phyloP scores from a whole-genome alignment of 2,329 filamentous ascomycete species.

The Mollisiaceae sp. region DNA sequence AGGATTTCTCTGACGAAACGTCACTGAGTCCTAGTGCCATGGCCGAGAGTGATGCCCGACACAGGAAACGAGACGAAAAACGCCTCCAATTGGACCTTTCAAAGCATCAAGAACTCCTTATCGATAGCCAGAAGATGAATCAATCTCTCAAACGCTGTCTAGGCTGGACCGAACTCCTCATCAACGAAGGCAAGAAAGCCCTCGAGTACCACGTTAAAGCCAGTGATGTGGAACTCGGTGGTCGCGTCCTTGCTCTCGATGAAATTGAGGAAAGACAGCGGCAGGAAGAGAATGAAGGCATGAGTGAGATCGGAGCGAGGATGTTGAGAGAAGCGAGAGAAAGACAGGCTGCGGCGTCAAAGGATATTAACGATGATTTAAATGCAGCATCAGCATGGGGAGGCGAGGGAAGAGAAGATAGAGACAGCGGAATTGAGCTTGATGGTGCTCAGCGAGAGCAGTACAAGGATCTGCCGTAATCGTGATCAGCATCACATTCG shows the following conservation, averaged over 20 bases:
- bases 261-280: constrained; percentile 56
- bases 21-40: constrained; percentile 48
- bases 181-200: constrained; percentile 86
- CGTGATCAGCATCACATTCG: constrained; percentile 13
- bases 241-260: constrained; percentile 75
- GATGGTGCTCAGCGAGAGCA: constrained; percentile 30
- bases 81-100: constrained; percentile 83
- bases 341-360: constrained; percentile 22
- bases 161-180: constrained; percentile 87
- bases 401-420: constrained; percentile 35
- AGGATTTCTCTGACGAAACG: constrained; percentile 44
- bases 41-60: constrained; percentile 52
- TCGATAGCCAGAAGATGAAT: constrained; percentile 94
- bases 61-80: constrained; percentile 78
- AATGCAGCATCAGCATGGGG: constrained; percentile 33
- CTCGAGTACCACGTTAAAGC: constrained; percentile 80
- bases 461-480: constrained; percentile 9
- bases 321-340: constrained; percentile 39
- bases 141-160: constrained; percentile 90
- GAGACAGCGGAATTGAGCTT: constrained; percentile 40
- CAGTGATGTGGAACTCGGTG: constrained; percentile 81
- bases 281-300: constrained; percentile 37
- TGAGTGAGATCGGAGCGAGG: constrained; percentile 37
- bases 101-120: constrained; percentile 85
- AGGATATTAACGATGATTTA: constrained; percentile 2